Evolutionary conservation across 768 basidiomycete genomes (phyloP).

Genomic region (Suillus plorans): DNA sequence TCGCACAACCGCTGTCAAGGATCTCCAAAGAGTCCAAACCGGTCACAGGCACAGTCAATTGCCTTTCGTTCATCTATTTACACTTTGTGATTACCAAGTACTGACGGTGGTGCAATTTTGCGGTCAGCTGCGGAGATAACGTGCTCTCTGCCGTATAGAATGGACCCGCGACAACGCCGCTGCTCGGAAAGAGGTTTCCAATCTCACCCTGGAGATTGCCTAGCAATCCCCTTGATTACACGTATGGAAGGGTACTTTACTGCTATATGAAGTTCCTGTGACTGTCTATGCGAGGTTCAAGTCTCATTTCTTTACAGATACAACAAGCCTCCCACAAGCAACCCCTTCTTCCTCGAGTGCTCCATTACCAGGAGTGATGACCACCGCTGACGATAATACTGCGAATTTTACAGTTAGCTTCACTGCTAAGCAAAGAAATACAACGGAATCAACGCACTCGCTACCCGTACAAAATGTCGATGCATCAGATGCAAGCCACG

Average conservation of each 20-base stretch:
- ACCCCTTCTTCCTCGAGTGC: not conserved
- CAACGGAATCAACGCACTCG: slow-evolving; percentile 53
- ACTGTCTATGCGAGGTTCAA: not conserved
- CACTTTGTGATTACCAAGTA: not conserved
- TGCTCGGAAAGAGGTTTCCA: not conserved
- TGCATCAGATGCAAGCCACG: slow-evolving; percentile 75
- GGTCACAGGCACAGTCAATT: not conserved
- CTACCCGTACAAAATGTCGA: slow-evolving; percentile 79
- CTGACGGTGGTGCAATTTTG: not conserved
- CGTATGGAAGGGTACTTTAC: too few relatives aligned
- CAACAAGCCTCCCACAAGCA: not conserved
- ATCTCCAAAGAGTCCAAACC: not conserved
- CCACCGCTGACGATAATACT: slow-evolving; percentile 34
- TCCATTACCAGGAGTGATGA: slow-evolving; percentile 29
- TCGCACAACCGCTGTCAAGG: not conserved
- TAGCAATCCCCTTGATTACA: too few relatives aligned
- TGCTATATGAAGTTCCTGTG: too few relatives aligned
- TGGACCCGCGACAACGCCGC: not conserved
- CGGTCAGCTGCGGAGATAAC: not conserved
- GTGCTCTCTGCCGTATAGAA: not conserved
- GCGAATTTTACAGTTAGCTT: not conserved
- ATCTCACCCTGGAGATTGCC: not conserved
- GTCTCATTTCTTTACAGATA: not conserved
- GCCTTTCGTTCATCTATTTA: not conserved
- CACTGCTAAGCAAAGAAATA: not conserved